phyloP scores from a whole-genome alignment of 139 green algal species.

The Pseudopediastrum boryanum region DNA sequence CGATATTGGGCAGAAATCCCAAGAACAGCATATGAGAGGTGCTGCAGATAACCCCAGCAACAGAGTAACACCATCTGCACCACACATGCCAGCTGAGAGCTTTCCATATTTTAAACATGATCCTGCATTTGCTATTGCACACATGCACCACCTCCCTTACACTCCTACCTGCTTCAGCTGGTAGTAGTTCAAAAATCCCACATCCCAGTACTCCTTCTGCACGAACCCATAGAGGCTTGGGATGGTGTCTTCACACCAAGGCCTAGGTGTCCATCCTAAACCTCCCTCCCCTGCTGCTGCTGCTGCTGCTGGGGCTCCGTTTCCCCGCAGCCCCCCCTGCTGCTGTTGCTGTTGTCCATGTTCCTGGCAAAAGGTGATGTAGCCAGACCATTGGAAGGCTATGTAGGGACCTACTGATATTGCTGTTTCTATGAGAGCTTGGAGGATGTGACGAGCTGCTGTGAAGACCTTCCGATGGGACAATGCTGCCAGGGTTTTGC shows the following conservation, averaged over 20 bases:
- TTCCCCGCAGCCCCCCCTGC: not conserved
- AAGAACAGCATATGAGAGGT: not conserved
- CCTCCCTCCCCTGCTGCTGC: no score
- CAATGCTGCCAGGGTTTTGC: constrained; percentile 8
- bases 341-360: not conserved
- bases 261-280: no score
- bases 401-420: constrained; percentile 14
- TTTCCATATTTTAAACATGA: not conserved
- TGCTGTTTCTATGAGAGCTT: no score
- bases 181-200: constrained; percentile 83
- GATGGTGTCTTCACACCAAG: constrained; percentile 67
- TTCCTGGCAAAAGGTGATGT: constrained; percentile 44
- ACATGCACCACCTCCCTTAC: not conserved
- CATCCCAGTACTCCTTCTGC: constrained; percentile 88
- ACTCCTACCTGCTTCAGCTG: constrained; percentile 56
- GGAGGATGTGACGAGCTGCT: no score
- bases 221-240: constrained; percentile 83
- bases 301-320: no score
- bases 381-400: constrained; percentile 37
- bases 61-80: not conserved
- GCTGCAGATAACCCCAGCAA: not conserved
- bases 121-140: not conserved
- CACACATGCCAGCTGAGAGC: not conserved
- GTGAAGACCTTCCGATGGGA: no score
- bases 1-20: no score